Conservation (phyloP, 352 stramenopile species). For the Phytophthora agathidicida region DNA sequence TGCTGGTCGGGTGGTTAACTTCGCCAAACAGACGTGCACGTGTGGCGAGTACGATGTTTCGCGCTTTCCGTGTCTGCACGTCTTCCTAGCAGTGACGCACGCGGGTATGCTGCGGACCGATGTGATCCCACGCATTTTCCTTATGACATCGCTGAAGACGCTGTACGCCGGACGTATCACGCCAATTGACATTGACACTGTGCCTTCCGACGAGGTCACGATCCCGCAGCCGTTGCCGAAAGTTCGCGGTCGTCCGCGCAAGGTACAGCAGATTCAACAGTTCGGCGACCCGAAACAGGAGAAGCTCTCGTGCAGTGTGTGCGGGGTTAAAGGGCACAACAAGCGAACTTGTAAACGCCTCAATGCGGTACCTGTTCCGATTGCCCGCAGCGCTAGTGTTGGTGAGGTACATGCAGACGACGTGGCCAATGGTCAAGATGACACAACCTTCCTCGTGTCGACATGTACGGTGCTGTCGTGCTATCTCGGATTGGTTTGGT, state of each 20-base stretch:
- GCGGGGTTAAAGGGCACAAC: slow-evolving; percentile 84
- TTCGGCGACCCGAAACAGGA: slow-evolving; percentile 71
- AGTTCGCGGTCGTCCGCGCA: slow-evolving; percentile 66
- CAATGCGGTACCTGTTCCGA: slow-evolving; percentile 1
- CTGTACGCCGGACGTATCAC: slow-evolving; percentile 76
- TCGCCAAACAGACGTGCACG: slow-evolving; percentile 74
- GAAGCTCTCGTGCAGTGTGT: slow-evolving; percentile 81
- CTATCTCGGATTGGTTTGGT: background rate
- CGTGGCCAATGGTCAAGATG: slow-evolving; percentile 26
- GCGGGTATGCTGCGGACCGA: slow-evolving; percentile 70
- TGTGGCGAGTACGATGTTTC: slow-evolving; percentile 80
- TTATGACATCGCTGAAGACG: slow-evolving; percentile 80
- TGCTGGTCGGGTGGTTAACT: slow-evolving; percentile 73
- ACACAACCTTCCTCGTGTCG: slow-evolving; percentile 37
- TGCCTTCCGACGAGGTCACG: slow-evolving; percentile 65
- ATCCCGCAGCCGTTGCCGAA: slow-evolving; percentile 61
- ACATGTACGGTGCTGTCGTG: slow-evolving; percentile 29
- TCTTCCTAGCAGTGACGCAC: slow-evolving; percentile 72
- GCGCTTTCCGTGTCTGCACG: slow-evolving; percentile 79
- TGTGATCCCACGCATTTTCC: slow-evolving; percentile 80
- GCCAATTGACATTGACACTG: slow-evolving; percentile 79
- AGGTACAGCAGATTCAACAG: slow-evolving; percentile 84
- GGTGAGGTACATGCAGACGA: slow-evolving; percentile 27
- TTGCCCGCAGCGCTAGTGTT: slow-evolving; percentile 1
- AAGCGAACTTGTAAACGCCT: slow-evolving; percentile 83